A percentile compares a stretch with the other conserved stretches of the same genome.
phyloP scores from a whole-genome alignment of 805 yeast species.

The Metschnikowia cubensis region DNA sequence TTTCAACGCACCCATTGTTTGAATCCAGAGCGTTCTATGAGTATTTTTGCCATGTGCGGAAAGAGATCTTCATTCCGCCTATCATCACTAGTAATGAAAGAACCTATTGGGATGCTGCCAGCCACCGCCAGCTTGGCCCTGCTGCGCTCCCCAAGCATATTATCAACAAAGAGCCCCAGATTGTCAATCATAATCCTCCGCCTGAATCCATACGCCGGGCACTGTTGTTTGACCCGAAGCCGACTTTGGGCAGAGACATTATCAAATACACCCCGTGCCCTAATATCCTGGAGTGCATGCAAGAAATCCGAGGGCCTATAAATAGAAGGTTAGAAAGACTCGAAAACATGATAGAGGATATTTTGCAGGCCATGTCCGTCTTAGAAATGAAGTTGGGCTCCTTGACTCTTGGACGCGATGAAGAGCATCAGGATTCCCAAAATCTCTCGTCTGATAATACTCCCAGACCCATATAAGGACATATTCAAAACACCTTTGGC shows the following conservation, averaged over 20 bases:
- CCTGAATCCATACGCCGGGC: neutral
- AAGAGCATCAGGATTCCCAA: neutral
- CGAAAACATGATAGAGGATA: conserved; percentile 1
- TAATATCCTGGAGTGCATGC: neutral
- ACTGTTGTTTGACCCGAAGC: neutral
- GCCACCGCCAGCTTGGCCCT: neutral
- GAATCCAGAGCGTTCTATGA: conserved; percentile 17
- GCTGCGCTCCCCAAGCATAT: neutral
- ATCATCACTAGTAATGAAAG: neutral
- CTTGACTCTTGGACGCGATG: neutral
- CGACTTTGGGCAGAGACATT: neutral
- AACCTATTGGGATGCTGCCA: neutral
- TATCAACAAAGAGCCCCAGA: neutral
- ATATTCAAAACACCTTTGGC: neutral
- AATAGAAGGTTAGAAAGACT: neutral
- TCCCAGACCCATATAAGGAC: neutral
- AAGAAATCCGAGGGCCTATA: neutral
- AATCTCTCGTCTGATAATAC: neutral
- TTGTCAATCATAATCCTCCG: neutral
- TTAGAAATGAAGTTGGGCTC: neutral
- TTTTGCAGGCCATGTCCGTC: neutral
- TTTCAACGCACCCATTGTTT: conserved; percentile 25
- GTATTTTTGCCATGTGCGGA: conserved; percentile 11
- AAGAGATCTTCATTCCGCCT: neutral
- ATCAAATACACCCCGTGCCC: neutral